Conservation (phyloP, 257 asterid genomes). For the Plantago major region DNA sequence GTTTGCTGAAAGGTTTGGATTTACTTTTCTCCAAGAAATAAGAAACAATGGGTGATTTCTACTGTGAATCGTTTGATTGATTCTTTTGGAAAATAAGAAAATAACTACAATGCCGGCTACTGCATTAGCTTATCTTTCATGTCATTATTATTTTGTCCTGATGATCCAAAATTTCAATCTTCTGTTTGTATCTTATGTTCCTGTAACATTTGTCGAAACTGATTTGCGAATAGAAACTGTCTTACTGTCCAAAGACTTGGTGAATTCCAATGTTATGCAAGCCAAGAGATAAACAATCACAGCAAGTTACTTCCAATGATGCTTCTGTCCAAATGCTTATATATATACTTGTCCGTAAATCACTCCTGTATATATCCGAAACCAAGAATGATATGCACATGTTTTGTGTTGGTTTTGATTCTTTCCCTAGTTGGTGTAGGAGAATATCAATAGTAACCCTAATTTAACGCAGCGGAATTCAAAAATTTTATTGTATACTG, state of each 20-base stretch:
- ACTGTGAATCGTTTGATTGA: too few relatives aligned
- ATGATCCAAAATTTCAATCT: not conserved
- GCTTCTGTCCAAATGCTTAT: not conserved
- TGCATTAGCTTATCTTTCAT: constrained; percentile 2
- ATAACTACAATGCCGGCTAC: not conserved
- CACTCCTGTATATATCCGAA: not conserved
- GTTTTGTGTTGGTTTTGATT: constrained; percentile 13
- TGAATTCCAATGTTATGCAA: not conserved
- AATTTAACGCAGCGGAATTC: too few relatives aligned
- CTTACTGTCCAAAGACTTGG: too few relatives aligned
- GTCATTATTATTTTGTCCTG: not conserved
- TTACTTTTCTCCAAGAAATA: too few relatives aligned
- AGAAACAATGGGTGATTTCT: too few relatives aligned
- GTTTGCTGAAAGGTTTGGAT: too few relatives aligned
- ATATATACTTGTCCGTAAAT: not conserved
- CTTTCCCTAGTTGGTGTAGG: too few relatives aligned
- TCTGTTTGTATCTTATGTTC: not conserved
- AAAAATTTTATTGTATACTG: too few relatives aligned
- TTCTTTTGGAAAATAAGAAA: too few relatives aligned
- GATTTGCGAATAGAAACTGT: too few relatives aligned
- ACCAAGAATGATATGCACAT: constrained; percentile 18
- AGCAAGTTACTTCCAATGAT: not conserved
- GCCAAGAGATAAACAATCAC: not conserved
- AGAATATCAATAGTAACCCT: too few relatives aligned
- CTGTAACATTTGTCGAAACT: not conserved